A percentile compares a stretch with the other conserved stretches of the same genome.
Evolutionary conservation across 169 alveolate genomes (phyloP).

Genomic region (Babesia ovata): DNA sequence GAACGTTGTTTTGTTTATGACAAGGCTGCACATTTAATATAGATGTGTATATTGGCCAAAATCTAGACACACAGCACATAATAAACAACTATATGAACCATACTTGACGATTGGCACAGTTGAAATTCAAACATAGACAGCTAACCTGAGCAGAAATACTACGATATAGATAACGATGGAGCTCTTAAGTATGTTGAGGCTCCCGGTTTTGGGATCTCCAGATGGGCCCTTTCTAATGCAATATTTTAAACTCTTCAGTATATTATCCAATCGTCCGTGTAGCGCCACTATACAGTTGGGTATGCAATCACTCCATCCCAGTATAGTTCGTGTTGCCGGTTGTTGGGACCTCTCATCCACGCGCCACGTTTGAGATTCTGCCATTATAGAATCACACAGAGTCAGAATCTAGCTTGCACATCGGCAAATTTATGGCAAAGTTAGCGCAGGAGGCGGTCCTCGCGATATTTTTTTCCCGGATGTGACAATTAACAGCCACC

Average conservation of each 20-base stretch:
- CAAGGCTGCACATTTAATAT: not conserved
- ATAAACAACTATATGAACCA: not conserved
- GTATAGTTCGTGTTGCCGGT: too few relatives aligned
- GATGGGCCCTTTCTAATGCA: slow-evolving; percentile 8
- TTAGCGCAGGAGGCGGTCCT: too few relatives aligned
- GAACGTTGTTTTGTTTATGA: slow-evolving; percentile 24
- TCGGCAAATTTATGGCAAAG: too few relatives aligned
- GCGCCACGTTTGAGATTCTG: too few relatives aligned
- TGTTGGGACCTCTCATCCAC: too few relatives aligned
- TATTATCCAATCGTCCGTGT: not conserved
- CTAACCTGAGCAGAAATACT: slow-evolving; percentile 24
- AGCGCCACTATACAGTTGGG: too few relatives aligned
- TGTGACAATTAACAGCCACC: too few relatives aligned
- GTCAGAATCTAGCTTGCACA: too few relatives aligned
- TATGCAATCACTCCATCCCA: too few relatives aligned
- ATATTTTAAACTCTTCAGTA: not conserved
- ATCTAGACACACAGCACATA: too few relatives aligned
- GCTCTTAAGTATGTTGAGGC: not conserved
- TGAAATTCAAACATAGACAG: not conserved
- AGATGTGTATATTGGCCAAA: not conserved
- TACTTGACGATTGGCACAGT: not conserved
- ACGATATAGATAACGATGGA: not conserved
- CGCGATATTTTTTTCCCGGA: too few relatives aligned
- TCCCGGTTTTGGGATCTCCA: not conserved
- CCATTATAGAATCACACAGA: too few relatives aligned